Conservation (phyloP, 805 yeast genomes). For the Sugiyamaella mastotermitis region DNA sequence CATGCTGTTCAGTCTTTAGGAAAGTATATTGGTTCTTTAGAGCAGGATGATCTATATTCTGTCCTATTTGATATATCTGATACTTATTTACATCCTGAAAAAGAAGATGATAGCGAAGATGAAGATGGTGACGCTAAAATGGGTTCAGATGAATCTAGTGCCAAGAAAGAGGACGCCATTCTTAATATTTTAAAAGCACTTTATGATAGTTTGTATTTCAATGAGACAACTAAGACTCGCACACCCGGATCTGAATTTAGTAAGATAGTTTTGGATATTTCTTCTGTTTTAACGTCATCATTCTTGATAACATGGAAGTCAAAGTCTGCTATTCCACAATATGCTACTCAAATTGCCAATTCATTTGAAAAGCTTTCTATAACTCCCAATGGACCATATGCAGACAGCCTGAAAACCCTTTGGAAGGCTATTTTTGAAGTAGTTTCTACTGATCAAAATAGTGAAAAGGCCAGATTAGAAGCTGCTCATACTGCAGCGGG, state of each 20-base stretch:
- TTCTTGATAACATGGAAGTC: slow-evolving; percentile 53
- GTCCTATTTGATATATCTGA: slow-evolving; percentile 31
- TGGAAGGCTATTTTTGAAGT: slow-evolving; percentile 11
- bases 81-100: slow-evolving; percentile 35
- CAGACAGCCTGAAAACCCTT: slow-evolving; percentile 3
- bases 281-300: slow-evolving; percentile 29
- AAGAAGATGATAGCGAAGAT: slow-evolving; percentile 35
- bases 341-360: slow-evolving; percentile 35
- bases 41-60: slow-evolving; percentile 28
- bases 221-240: slow-evolving; percentile 7
- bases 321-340: slow-evolving; percentile 33
- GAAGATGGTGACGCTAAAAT: slow-evolving; percentile 31
- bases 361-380: slow-evolving; percentile 13
- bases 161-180: slow-evolving; percentile 16
- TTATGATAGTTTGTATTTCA: slow-evolving; percentile 12
- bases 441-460: slow-evolving; percentile 14
- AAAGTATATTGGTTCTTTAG: slow-evolving; percentile 38
- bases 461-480: slow-evolving; percentile 55
- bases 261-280: slow-evolving; percentile 34
- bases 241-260: slow-evolving; percentile 25
- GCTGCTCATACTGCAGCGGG: slow-evolving; percentile 35
- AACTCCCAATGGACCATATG: slow-evolving; percentile 4
- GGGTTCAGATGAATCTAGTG: slow-evolving; percentile 12
- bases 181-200: slow-evolving; percentile 15
- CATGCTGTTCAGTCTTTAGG: slow-evolving; percentile 51